phyloP scores from a whole-genome alignment of 2,329 filamentous ascomycete species.

The Colletotrichum tropicale region DNA sequence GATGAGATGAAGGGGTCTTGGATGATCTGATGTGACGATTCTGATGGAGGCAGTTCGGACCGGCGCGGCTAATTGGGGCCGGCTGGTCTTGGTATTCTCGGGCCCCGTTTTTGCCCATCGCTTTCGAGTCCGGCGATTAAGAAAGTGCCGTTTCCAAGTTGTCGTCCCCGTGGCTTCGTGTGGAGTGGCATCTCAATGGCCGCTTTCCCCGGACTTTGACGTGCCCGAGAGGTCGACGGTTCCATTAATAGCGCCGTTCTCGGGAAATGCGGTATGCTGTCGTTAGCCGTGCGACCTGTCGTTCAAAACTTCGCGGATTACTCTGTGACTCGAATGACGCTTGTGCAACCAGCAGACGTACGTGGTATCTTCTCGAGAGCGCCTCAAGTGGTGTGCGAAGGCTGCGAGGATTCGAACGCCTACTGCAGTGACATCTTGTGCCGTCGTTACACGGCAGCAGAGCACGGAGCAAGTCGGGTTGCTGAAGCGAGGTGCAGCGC shows the following conservation, averaged over 20 bases:
- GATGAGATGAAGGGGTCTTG: conserved; percentile 8
- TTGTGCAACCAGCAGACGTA: neutral
- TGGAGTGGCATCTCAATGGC: neutral
- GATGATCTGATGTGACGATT: conserved; percentile 3
- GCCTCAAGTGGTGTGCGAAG: neutral
- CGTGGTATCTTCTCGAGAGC: neutral
- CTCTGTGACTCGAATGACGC: neutral
- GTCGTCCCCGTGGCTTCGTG: neutral
- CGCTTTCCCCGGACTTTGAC: neutral
- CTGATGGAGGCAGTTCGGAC: conserved; percentile 1
- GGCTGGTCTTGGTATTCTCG: neutral
- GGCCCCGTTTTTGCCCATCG: neutral
- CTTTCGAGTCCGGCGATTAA: neutral
- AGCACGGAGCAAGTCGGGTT: conserved; percentile 14
- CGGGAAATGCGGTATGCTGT: neutral
- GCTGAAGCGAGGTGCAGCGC: conserved; percentile 3
- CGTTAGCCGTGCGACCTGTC: neutral
- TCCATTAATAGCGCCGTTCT: neutral
- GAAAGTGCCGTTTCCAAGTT: neutral
- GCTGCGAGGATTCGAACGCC: neutral
- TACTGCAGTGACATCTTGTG: conserved; percentile 13
- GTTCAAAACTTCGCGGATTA: neutral
- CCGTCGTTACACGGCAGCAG: conserved; percentile 16
- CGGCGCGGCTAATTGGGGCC: conserved; percentile 10
- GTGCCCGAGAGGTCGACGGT: neutral